Base-by-base conservation (phyloP, 495 filamentous ascomycete species). In the Penicillium atrosanguineum region DNA sequence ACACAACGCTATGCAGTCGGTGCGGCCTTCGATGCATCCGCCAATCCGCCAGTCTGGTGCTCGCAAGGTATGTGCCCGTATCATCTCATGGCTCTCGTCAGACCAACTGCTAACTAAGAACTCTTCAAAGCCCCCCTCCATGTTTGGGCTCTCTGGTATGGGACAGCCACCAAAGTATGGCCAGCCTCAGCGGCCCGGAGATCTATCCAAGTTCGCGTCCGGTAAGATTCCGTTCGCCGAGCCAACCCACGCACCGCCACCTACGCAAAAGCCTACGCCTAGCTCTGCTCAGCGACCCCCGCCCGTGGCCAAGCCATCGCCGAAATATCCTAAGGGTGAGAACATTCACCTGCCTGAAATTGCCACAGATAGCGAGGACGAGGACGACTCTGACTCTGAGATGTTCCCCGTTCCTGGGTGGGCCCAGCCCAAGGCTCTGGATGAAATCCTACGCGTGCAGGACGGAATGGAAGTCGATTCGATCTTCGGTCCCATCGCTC, bases 191-290 rank as follows among this genome's bases (percentile, higher is more conserved):
- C 86, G 89, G 62, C 72, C 83, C 0, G 73, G 87, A 50, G 89
- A 93, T 58, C 89, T 91, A 81, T 79, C 85, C 41, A 90, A 93
- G 63, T 82, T 90, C 50, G 85, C 89, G 8, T 95, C 86, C 67
- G 87, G 84, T n/a, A 86, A 89, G 44, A 96, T 97, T 52, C 86
- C 88, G 9, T 97, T 97, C 65, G 91, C 89, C 14, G 80, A 89
- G 29, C 84, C 87, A 38, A 83, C 79, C 54, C 76, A 75, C 14
- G 71, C 78, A 20, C 53, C 68, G 36, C 61, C 61, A 18, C 60
- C 69, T 16, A 62, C 78, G 44, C 85, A 92, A 70, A 87, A 86
- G 44, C 80, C 71, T 42, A 72, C 69, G 29, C 67, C 75, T 31
- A 69, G 68, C 45, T 74, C 74, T 48, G 59, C 67, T 6, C 72